Evolutionary conservation across 2,329 filamentous ascomycete genomes (phyloP).

Genomic region (Scedosporium minutisporum): DNA sequence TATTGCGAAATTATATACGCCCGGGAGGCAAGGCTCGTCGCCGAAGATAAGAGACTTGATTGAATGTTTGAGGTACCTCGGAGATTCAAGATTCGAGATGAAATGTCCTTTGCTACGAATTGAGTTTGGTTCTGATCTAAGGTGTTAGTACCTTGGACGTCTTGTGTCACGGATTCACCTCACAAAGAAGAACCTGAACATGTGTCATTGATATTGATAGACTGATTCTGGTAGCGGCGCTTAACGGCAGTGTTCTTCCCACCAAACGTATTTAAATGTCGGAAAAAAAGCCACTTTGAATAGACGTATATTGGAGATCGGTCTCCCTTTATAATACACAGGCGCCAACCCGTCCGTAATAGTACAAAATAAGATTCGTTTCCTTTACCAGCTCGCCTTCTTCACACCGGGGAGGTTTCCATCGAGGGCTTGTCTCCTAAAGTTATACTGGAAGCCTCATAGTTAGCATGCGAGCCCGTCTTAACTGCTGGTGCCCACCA

Average conservation of each 20-base stretch:
- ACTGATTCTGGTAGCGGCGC: too few relatives aligned
- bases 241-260: too few relatives aligned
- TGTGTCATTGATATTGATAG: too few relatives aligned
- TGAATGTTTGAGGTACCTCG: background rate
- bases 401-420: constrained; percentile 85
- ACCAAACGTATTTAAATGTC: too few relatives aligned
- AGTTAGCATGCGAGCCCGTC: constrained; percentile 15
- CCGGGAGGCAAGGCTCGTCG: background rate
- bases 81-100: background rate
- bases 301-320: background rate
- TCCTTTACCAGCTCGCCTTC: constrained; percentile 84
- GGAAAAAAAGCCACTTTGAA: background rate
- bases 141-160: too few relatives aligned
- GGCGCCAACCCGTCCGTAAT: background rate
- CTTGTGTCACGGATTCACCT: too few relatives aligned
- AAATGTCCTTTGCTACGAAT: too few relatives aligned
- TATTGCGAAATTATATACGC: background rate
- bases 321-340: background rate
- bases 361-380: background rate
- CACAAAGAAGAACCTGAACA: too few relatives aligned
- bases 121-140: too few relatives aligned
- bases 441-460: constrained; percentile 61
- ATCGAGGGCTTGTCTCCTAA: constrained; percentile 77
- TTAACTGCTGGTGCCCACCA: background rate
- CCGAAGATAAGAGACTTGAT: background rate